A percentile compares a stretch with the other conserved stretches of the same genome.
phyloP scores from a whole-genome alignment of 164 flowering plant species.

The Warburgia ugandensis region DNA sequence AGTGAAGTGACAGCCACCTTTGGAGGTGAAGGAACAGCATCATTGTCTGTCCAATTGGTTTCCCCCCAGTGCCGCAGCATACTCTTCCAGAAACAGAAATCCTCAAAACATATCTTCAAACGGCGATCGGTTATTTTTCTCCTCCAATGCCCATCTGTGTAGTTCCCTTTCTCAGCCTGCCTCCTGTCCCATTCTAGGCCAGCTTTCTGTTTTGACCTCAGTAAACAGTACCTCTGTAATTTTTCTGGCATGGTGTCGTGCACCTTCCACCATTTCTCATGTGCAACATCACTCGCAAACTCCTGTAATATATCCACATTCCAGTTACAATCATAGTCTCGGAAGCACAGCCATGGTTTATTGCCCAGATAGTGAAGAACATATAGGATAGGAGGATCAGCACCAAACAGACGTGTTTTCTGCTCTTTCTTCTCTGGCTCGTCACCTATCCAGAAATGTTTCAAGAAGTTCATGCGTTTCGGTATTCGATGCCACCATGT shows the following conservation, averaged over 20 bases:
- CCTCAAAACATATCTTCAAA: constrained; percentile 41
- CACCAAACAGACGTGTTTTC: constrained; percentile 69
- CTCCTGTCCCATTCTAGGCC: constrained; percentile 84
- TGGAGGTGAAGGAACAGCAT: constrained; percentile 21
- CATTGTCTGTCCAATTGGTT: constrained; percentile 55
- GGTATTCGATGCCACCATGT: constrained; percentile 99
- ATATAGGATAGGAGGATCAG: constrained; percentile 79
- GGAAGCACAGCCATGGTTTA: constrained; percentile 94
- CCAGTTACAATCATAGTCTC: constrained; percentile 96
- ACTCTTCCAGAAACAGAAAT: constrained; percentile 66
- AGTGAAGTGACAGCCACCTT: constrained; percentile 23
- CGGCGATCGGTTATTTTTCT: constrained; percentile 58
- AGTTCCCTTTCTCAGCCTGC: constrained; percentile 80
- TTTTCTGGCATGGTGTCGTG: constrained; percentile 85
- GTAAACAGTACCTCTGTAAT: constrained; percentile 68
- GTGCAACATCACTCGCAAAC: constrained; percentile 86
- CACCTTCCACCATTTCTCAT: constrained; percentile 81
- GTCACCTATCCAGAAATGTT: constrained; percentile 84
- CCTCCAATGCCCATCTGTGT: constrained; percentile 78
- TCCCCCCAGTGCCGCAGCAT: constrained; percentile 87
- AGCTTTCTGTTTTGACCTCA: constrained; percentile 83
- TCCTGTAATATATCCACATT: constrained; percentile 71
- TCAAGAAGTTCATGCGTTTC: constrained; percentile 85
- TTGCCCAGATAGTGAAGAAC: constrained; percentile 81
- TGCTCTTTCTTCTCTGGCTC: constrained; percentile 55